These are phyloP conservation scores for Urtica urens DNA, from an alignment of 306 rosid genomes.

Conservation along the genomic window DNA sequence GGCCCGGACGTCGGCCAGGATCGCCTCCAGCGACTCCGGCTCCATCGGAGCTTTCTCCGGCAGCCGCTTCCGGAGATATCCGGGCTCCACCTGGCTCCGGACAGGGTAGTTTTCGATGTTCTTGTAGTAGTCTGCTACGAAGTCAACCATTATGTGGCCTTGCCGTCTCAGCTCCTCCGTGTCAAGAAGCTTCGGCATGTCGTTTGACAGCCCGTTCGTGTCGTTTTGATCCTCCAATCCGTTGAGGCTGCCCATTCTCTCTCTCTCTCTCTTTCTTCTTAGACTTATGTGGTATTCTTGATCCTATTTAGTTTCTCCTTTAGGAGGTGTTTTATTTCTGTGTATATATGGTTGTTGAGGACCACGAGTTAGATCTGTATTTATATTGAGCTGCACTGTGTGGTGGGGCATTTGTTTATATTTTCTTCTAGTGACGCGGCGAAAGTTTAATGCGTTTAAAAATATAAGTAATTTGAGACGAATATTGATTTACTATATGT, in stretches of 20 bases:
- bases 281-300: too few relatives aligned
- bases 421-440: too few relatives aligned
- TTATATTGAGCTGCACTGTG: too few relatives aligned
- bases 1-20: conserved; percentile 22
- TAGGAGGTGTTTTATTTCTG: too few relatives aligned
- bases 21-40: conserved; percentile 27
- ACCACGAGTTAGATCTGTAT: too few relatives aligned
- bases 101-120: conserved; percentile 23
- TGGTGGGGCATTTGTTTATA: too few relatives aligned
- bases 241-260: not conserved
- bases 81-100: conserved; percentile 26
- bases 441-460: too few relatives aligned
- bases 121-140: conserved; percentile 26
- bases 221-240: not conserved
- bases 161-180: conserved; percentile 28
- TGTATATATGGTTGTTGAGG: too few relatives aligned
- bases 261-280: too few relatives aligned
- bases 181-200: conserved; percentile 11
- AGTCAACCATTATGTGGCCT: conserved; percentile 27
- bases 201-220: not conserved
- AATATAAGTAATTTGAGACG: too few relatives aligned
- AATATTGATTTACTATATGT: too few relatives aligned
- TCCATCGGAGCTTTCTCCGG: conserved; percentile 18
- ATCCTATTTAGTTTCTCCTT: too few relatives aligned
- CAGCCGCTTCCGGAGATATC: conserved; percentile 14